Evolutionary conservation across 768 basidiomycete genomes (phyloP).

Genomic region (Baorangia bicolor): DNA sequence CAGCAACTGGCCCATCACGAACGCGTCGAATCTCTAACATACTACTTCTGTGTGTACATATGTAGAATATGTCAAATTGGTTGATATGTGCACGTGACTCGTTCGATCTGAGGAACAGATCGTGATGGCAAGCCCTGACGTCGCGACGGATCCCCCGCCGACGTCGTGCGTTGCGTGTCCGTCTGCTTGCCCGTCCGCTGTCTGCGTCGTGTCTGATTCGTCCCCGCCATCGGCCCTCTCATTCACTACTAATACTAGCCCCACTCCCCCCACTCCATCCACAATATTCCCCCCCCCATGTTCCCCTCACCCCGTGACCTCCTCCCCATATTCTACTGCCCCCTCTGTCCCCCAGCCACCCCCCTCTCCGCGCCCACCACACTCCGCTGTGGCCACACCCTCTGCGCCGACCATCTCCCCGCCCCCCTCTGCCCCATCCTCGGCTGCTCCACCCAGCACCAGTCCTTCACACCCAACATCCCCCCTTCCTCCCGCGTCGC

Average conservation of each 20-base stretch:
- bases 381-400: conserved; percentile 80
- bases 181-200: conserved; percentile 9
- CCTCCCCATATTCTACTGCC: conserved; percentile 49
- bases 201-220: conserved; percentile 21
- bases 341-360: conserved; percentile 44
- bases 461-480: conserved; percentile 36
- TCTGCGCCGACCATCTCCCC: conserved; percentile 62
- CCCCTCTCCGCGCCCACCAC: conserved; percentile 47
- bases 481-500: conserved; percentile 39
- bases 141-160: conserved; percentile 29
- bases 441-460: conserved; percentile 30
- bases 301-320: conserved; percentile 27
- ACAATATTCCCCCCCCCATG: conserved; percentile 19
- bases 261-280: neutral
- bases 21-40: conserved; percentile 24
- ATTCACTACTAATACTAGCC: conserved; percentile 11
- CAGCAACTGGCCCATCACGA: conserved; percentile 31
- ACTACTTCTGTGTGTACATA: too few relatives aligned
- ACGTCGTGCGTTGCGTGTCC: conserved; percentile 22
- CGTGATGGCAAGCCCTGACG: conserved; percentile 26
- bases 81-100: conserved; percentile 26
- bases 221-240: conserved; percentile 15
- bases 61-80: conserved; percentile 10
- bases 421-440: conserved; percentile 35
- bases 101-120: conserved; percentile 30